Conservation (phyloP, 78 protist species). For the Corallochytrium limacisporum region DNA sequence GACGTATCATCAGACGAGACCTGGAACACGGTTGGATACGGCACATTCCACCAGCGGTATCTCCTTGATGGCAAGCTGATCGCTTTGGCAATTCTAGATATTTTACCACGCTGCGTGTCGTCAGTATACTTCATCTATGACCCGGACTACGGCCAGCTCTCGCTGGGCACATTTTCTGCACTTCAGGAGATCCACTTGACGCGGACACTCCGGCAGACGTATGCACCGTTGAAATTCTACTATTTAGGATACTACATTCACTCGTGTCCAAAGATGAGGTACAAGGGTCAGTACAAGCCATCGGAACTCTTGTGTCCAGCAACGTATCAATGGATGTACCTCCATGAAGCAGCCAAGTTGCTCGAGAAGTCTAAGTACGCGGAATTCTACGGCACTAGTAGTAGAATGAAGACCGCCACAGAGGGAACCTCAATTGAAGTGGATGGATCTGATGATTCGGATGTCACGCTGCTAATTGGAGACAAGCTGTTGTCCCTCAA, state of each 20-base stretch:
- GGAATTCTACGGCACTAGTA: too few species aligned
- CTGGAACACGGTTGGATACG: conserved; percentile 1
- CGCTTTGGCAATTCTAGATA: conserved; percentile 65
- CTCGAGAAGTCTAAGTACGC: too few species aligned
- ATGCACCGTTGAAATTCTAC: not conserved
- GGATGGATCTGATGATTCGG: too few species aligned
- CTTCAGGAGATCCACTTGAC: not conserved
- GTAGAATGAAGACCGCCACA: too few species aligned
- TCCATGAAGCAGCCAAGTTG: too few species aligned
- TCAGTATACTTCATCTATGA: conserved; percentile 67
- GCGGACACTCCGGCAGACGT: not conserved
- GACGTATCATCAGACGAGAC: not conserved
- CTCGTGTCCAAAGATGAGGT: conserved; percentile 51
- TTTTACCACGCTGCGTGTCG: conserved; percentile 56
- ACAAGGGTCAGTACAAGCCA: conserved; percentile 35
- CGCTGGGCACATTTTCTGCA: conserved; percentile 37
- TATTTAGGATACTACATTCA: conserved; percentile 17
- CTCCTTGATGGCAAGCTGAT: conserved; percentile 54
- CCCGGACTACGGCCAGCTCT: conserved; percentile 30
- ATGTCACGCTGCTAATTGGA: too few species aligned
- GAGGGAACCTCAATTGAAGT: too few species aligned
- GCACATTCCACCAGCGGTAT: conserved; percentile 58
- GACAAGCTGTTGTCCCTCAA: too few species aligned
- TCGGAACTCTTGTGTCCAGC: conserved; percentile 25
- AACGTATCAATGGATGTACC: not conserved